Conservation (phyloP, 179 eudicot species). For the Silene vulgaris region DNA sequence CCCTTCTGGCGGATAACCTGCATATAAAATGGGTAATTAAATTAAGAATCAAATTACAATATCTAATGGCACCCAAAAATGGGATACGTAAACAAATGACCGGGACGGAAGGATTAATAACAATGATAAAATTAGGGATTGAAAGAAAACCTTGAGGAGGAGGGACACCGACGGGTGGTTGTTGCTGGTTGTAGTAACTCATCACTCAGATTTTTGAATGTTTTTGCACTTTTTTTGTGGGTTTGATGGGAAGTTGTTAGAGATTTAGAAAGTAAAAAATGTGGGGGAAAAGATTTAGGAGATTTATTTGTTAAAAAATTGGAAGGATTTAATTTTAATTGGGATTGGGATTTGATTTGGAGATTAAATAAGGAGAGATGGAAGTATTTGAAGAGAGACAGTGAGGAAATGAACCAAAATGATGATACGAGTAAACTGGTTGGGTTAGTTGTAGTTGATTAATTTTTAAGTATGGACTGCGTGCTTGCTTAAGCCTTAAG, state of each 20-base stretch:
- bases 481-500: no score
- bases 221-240: background rate
- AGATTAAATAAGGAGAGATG: background rate
- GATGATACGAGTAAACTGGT: no score
- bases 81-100: no score
- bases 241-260: background rate
- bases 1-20: constrained; percentile 73
- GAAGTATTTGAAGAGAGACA: background rate
- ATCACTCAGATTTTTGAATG: constrained; percentile 18
- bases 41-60: background rate
- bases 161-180: constrained; percentile 82
- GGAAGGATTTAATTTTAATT: background rate
- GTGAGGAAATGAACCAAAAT: no score
- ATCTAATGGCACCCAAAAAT: no score
- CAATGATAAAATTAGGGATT: background rate
- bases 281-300: background rate
- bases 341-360: background rate
- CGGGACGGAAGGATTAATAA: no score
- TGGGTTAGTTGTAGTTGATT: no score
- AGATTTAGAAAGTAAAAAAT: no score
- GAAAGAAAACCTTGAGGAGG: constrained; percentile 64
- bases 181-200: constrained; percentile 85
- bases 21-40: background rate
- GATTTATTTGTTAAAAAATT: background rate
- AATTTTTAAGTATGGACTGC: no score